Conservation (phyloP, 139 green algal species). For the Chlorokybus atmophyticus region DNA sequence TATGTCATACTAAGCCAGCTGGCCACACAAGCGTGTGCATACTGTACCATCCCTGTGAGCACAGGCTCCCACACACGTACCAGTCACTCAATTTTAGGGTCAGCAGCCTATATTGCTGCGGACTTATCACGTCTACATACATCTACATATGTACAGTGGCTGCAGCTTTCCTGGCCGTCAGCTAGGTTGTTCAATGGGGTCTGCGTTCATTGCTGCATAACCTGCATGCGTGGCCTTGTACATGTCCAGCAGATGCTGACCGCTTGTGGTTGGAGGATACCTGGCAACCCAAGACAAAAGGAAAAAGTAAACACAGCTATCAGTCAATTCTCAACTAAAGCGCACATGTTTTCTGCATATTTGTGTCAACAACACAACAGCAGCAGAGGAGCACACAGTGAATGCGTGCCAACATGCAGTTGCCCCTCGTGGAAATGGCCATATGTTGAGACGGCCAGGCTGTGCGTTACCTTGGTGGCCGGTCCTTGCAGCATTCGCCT, state of each 20-base stretch:
- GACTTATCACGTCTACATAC: no score
- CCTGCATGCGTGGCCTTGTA: slow-evolving; percentile 56
- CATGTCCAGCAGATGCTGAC: slow-evolving; percentile 54
- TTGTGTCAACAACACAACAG: background rate
- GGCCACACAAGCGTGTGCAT: no score
- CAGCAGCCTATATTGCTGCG: no score
- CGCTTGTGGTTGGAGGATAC: slow-evolving; percentile 50
- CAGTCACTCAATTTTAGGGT: no score
- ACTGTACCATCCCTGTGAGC: no score
- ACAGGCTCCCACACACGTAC: no score
- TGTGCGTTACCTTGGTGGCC: slow-evolving; percentile 21
- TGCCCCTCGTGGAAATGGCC: background rate
- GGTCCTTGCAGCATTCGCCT: slow-evolving; percentile 34
- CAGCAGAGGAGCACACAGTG: background rate
- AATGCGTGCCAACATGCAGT: background rate
- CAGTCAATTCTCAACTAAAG: background rate
- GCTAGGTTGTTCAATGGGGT: no score
- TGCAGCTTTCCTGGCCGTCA: no score
- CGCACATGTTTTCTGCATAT: background rate
- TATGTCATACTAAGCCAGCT: no score
- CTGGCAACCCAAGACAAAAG: slow-evolving; percentile 7
- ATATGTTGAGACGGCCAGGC: slow-evolving; percentile 1
- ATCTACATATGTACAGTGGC: no score
- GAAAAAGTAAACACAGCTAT: background rate
- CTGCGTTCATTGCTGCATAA: slow-evolving; percentile 32